Evolutionary conservation across 1,284 basidiomycete species (phyloP), one percentile per base, ranked within the genome.

Genomic region (Melampsora americana): DNA sequence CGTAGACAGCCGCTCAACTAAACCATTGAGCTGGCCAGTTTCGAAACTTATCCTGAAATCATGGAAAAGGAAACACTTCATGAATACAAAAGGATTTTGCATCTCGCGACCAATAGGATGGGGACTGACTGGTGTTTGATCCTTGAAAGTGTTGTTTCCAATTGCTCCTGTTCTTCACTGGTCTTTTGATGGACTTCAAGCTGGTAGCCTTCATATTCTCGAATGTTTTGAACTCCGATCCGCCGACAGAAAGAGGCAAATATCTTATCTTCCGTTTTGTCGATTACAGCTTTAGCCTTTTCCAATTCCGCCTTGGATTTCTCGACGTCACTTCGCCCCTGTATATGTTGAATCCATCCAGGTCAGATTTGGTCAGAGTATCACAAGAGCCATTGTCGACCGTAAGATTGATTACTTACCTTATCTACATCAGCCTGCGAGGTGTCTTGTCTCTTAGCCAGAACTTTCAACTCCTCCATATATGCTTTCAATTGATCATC

Each of bases 141-240:
- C 26, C 95, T 87, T 2, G 92, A 90, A 74, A 95, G 90, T 82
- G 97, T 93, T 14, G 90, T 90, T 78, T 94, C 90, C 81, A 89
- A 96, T 70, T 90, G 87, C 79, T 95, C 84, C 74, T 92, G 86
- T 2, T 92, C 92, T 79, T 92, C 92, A 80, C 88, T 91, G 83
- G 94, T 93, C 79, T 92, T 90, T 81, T 93, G 89, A 0, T 92
- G 92, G 28, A 92, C 87, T 82, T 90, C 92, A 42, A 98, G 86
- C 81, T 97, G 94, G 23, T 91, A 88, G 81, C 93, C 90, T 83
- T 99, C 95, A 82, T 97, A 99, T 78, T 96, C 93, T 60, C 95
- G 89, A 78, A 99, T 95, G 84, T 90, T 89, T 44, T 84, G 83
- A 11, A 97, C 90, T 5, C 89, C 88, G 79, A 99, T 94, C 75